Conservation (phyloP, 2,329 filamentous ascomycete species). For the Fusarium nelsonii region DNA sequence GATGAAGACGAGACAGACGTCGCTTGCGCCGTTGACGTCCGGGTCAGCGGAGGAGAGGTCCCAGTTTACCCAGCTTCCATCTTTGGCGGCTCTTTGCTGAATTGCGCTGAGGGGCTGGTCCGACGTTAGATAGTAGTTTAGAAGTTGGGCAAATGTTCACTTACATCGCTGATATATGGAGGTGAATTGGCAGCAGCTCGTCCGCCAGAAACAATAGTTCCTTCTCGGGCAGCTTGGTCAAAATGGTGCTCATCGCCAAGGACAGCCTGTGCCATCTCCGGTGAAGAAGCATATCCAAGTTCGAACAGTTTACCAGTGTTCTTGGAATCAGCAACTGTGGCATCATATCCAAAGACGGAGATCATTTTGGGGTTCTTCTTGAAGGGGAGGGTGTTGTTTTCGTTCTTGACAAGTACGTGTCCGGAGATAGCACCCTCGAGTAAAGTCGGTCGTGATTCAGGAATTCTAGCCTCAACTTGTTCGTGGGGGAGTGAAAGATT, state of each 20-base stretch:
- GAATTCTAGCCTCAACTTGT: conserved; percentile 63
- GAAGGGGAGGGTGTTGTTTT: conserved; percentile 71
- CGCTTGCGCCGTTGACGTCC: conserved; percentile 55
- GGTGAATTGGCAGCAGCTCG: conserved; percentile 65
- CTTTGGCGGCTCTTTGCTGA: conserved; percentile 64
- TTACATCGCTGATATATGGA: conserved; percentile 62
- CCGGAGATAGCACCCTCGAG: conserved; percentile 69
- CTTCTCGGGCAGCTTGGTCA: conserved; percentile 63
- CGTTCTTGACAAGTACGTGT: conserved; percentile 82
- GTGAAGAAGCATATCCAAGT: conserved; percentile 61
- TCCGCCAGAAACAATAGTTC: conserved; percentile 65
- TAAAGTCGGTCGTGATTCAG: conserved; percentile 58
- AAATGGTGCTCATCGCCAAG: conserved; percentile 59
- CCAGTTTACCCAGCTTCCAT: conserved; percentile 69
- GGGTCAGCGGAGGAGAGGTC: conserved; percentile 53
- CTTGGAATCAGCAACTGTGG: conserved; percentile 62
- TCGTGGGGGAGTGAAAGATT: conserved; percentile 65
- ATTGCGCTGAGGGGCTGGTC: conserved; percentile 53
- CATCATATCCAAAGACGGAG: conserved; percentile 74
- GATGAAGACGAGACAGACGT: conserved; percentile 84
- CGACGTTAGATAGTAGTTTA: not conserved
- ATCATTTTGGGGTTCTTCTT: conserved; percentile 65
- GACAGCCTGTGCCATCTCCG: conserved; percentile 59
- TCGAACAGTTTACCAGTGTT: conserved; percentile 62
- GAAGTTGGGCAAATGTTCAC: fast-evolving